These are phyloP conservation scores for Fusarium metavorans DNA, from an alignment of 2,329 filamentous ascomycete species.

Conservation along the genomic window DNA sequence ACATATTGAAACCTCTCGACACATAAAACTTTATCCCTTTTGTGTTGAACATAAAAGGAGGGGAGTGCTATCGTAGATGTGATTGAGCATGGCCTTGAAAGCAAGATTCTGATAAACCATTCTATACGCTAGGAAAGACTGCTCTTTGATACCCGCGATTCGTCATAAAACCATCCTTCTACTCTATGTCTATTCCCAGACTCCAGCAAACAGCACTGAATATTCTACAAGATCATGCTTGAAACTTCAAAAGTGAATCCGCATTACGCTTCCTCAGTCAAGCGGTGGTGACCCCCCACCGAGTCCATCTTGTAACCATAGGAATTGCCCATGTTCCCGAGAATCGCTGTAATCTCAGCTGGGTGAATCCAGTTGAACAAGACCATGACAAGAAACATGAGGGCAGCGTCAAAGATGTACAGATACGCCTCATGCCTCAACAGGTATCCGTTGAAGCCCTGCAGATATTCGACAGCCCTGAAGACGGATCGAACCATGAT, in stretches of 20 bases:
- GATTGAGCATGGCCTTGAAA: too few relatives aligned
- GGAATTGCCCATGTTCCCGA: background rate
- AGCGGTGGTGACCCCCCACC: background rate
- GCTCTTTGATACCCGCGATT: background rate
- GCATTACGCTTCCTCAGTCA: background rate
- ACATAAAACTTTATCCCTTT: too few relatives aligned
- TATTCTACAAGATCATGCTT: background rate
- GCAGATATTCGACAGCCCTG: constrained; percentile 54
- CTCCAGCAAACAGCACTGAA: fast-evolving
- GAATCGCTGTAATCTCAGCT: constrained; percentile 9
- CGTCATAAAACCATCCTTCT: background rate
- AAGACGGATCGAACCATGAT: constrained; percentile 57
- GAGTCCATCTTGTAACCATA: constrained; percentile 17
- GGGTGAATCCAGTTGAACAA: constrained; percentile 56
- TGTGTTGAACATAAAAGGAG: too few relatives aligned
- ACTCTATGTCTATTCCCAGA: background rate
- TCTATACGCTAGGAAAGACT: too few relatives aligned
- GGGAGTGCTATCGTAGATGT: too few relatives aligned
- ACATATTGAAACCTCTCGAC: too few relatives aligned
- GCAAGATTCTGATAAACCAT: too few relatives aligned
- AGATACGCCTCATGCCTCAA: constrained; percentile 48
- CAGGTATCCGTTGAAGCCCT: constrained; percentile 48
- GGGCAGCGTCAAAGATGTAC: constrained; percentile 51
- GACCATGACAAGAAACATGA: constrained; percentile 56
- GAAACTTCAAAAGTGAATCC: too few relatives aligned